phyloP scores from a whole-genome alignment of 2,329 filamentous ascomycete genomes.

The Ceratocystiopsis minuta region DNA sequence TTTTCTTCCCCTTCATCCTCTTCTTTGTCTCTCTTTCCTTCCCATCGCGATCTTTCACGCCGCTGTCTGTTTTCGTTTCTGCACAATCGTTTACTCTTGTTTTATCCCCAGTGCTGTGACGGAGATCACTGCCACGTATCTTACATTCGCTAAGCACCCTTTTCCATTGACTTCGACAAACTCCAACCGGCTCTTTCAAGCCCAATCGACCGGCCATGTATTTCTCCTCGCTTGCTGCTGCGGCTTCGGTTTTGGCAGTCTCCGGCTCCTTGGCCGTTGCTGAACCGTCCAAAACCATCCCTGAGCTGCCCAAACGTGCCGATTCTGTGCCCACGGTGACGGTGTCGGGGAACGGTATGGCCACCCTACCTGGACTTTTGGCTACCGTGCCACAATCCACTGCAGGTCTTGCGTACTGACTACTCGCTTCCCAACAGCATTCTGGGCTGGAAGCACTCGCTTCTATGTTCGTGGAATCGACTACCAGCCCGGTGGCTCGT shows the following conservation, averaged over 20 bases:
- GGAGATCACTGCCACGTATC: too few species aligned
- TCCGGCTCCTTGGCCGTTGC: conserved; percentile 19
- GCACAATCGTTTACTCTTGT: not conserved
- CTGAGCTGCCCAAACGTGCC: conserved; percentile 31
- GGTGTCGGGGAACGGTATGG: conserved; percentile 38
- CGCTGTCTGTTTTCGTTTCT: too few species aligned
- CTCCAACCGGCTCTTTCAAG: conserved; percentile 7
- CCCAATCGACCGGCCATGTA: too few species aligned
- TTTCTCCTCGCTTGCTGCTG: conserved; percentile 26
- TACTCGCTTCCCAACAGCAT: conserved; percentile 21
- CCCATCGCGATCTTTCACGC: too few species aligned
- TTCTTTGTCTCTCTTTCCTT: not conserved
- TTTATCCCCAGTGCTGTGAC: not conserved
- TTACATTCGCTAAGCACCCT: too few species aligned
- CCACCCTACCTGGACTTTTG: not conserved
- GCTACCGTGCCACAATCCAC: too few species aligned
- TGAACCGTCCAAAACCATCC: conserved; percentile 30
- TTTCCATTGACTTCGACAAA: too few species aligned
- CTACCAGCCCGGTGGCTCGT: conserved; percentile 44
- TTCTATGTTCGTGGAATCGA: conserved; percentile 44
- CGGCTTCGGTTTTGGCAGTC: conserved; percentile 27
- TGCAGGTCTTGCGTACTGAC: too few species aligned
- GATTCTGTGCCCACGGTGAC: conserved; percentile 28
- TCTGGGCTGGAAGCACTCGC: conserved; percentile 32
- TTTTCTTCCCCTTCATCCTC: not conserved